Evolutionary conservation across 768 basidiomycete genomes (phyloP), one percentile per base, ranked within the genome.

Genomic region (Leucocoprinus sp.): DNA sequence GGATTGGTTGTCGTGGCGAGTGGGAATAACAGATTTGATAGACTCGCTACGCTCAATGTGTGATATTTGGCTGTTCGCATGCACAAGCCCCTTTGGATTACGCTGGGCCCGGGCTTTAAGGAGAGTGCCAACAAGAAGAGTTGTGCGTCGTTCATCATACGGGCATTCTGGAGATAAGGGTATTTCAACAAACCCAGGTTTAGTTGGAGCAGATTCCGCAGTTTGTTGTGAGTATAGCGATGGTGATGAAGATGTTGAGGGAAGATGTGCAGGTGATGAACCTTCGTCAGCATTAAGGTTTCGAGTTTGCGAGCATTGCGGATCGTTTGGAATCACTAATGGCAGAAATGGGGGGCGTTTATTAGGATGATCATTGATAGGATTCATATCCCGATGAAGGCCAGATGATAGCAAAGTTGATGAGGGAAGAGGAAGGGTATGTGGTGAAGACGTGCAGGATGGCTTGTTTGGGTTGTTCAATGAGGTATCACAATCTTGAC

Each of bases 11-110:
- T 41, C 40, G 19, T 45, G 19, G 18, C 24, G 26, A 17, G 31
- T 28, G 6, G 44, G 22, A 7, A 6, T 18, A n/a, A 48, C 34
- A 15, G 46, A 48, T 34, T 36, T 48, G 33, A 48, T 48, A 11
- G 46, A 48, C n/a, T 39, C 46, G 22, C 11, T 42, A 28, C 46
- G 46, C 41, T 48, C 46, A 26, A 48, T 48, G 4, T 37, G 46
- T 12, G 46, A 48, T 28, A 48, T 39, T 33, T 36, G 39, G 19
- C 46, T 48, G 17, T 17, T 12, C 8, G 31, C 24, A 28, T 39
- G 46, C 19, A 48, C 33, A 19, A 48, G 46, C 18, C 46, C 39
- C 23, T 26, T 35, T n/a, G 46, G 39, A 37, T 48, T 48, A 9
- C 46, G 39, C 4, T 42, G 31, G 5, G 46, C 46, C 9, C 46